phyloP scores from a whole-genome alignment of 805 yeast species.

The Millerozyma miso region DNA sequence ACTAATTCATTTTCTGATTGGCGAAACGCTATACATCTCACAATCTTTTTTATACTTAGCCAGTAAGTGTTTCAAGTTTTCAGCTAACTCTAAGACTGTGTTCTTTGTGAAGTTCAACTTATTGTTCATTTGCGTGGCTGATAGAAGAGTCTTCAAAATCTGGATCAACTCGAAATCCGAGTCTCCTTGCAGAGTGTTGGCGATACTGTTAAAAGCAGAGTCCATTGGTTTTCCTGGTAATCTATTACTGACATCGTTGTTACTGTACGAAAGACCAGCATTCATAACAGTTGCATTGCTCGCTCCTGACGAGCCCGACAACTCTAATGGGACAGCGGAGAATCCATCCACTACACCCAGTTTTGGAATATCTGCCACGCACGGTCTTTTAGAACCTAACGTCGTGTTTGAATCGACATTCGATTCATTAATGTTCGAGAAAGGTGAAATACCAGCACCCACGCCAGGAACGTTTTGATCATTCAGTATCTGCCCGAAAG shows the following conservation, averaged over 20 bases:
- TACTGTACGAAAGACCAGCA: background rate
- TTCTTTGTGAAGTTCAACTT: background rate
- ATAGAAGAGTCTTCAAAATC: background rate
- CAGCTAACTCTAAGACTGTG: slow-evolving; percentile 1
- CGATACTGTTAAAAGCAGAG: background rate
- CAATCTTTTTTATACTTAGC: background rate
- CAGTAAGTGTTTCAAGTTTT: slow-evolving; percentile 2
- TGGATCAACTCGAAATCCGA: background rate
- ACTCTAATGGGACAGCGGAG: background rate
- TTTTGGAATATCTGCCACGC: background rate
- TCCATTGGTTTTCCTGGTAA: background rate
- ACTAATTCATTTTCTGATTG: background rate
- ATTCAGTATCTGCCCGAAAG: background rate
- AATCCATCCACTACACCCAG: background rate
- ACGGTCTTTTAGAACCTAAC: background rate
- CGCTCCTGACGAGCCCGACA: background rate
- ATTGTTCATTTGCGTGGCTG: background rate
- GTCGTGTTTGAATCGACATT: background rate
- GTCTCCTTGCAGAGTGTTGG: background rate
- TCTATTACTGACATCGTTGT: background rate
- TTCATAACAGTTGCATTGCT: background rate
- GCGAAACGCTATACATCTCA: background rate
- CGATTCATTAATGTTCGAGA: too few relatives aligned
- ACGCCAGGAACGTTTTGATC: too few relatives aligned
- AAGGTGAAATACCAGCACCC: too few relatives aligned